These are phyloP conservation scores for Rhytidhysteron rufulum DNA, from an alignment of 2,329 filamentous ascomycete species.

Conservation along the genomic window DNA sequence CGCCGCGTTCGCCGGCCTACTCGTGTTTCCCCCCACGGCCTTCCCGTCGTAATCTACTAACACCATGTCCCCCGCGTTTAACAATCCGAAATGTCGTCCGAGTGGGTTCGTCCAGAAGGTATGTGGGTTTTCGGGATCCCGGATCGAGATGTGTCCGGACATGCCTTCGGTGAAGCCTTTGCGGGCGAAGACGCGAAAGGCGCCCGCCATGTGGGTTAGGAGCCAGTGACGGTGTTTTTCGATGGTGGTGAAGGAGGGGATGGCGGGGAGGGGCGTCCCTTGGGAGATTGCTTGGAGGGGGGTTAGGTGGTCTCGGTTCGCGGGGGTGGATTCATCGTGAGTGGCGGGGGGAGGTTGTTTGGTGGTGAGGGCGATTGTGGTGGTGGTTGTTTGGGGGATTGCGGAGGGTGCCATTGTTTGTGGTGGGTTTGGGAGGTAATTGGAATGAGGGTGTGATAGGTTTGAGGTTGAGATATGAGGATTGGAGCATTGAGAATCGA, in stretches of 20 bases:
- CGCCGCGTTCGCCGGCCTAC: constrained; percentile 60
- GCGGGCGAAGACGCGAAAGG: constrained; percentile 65
- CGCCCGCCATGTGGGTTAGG: constrained; percentile 61
- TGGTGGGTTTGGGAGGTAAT: too few relatives aligned
- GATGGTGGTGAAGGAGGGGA: constrained; percentile 53
- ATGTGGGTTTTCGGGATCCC: constrained; percentile 60
- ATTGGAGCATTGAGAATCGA: too few relatives aligned
- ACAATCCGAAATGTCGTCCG: not conserved
- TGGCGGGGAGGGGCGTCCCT: constrained; percentile 47
- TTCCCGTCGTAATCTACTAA: constrained; percentile 9
- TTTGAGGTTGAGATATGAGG: too few relatives aligned
- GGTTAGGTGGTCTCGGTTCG: constrained; percentile 24
- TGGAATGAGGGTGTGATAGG: too few relatives aligned
- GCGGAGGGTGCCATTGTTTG: constrained; percentile 34
- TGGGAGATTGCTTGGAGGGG: constrained; percentile 44
- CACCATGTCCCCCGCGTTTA: constrained; percentile 5
- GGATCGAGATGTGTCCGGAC: constrained; percentile 63
- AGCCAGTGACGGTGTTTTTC: constrained; percentile 60
- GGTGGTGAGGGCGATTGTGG: constrained; percentile 3
- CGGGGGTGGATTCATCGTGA: constrained; percentile 13
- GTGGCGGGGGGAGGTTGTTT: constrained; percentile 17
- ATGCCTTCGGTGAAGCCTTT: constrained; percentile 67
- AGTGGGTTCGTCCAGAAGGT: constrained; percentile 66
- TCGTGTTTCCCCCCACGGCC: constrained; percentile 25
- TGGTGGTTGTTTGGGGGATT: constrained; percentile 9